These are phyloP conservation scores for Alternaria rosae DNA, from an alignment of 2,329 filamentous ascomycete genomes.

Conservation along the genomic window DNA sequence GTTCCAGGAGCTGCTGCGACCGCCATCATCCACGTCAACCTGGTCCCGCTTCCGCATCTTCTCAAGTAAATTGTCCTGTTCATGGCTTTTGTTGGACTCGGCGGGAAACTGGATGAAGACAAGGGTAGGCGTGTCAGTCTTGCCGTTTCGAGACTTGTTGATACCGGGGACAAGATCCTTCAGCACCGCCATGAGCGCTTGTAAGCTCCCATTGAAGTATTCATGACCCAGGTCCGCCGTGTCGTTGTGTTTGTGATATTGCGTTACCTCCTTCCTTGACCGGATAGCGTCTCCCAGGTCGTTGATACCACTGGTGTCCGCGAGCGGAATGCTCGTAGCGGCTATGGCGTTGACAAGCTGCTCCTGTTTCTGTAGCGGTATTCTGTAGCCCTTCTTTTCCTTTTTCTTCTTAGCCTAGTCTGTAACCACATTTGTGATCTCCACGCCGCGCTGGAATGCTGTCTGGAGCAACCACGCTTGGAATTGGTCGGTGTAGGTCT, in stretches of 20 bases:
- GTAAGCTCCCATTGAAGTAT: slow-evolving; percentile 13
- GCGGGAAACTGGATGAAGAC: not conserved
- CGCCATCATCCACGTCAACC: not conserved
- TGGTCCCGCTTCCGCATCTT: not conserved
- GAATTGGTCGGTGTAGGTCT: slow-evolving; percentile 18
- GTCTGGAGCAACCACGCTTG: slow-evolving; percentile 25
- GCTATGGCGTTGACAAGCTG: slow-evolving; percentile 20
- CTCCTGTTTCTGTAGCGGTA: slow-evolving; percentile 11
- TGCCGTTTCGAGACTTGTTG: not conserved
- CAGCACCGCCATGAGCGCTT: slow-evolving; percentile 6
- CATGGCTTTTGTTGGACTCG: not conserved
- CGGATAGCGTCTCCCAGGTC: slow-evolving; percentile 30
- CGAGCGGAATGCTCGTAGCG: slow-evolving; percentile 11
- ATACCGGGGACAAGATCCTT: slow-evolving; percentile 2
- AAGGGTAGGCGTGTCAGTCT: not conserved
- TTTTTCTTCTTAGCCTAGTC: slow-evolving; percentile 5
- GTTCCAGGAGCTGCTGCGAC: not conserved
- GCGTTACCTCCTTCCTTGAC: slow-evolving; percentile 21
- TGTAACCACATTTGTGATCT: slow-evolving; percentile 8
- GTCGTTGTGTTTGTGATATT: slow-evolving; percentile 12
- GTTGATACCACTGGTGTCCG: slow-evolving; percentile 18
- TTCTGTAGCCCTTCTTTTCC: slow-evolving; percentile 10
- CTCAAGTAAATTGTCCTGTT: not conserved
- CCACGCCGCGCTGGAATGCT: slow-evolving; percentile 18
- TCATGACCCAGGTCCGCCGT: slow-evolving; percentile 17